phyloP scores from a whole-genome alignment of 768 basidiomycete species.

The Lactarius akahatsu region DNA sequence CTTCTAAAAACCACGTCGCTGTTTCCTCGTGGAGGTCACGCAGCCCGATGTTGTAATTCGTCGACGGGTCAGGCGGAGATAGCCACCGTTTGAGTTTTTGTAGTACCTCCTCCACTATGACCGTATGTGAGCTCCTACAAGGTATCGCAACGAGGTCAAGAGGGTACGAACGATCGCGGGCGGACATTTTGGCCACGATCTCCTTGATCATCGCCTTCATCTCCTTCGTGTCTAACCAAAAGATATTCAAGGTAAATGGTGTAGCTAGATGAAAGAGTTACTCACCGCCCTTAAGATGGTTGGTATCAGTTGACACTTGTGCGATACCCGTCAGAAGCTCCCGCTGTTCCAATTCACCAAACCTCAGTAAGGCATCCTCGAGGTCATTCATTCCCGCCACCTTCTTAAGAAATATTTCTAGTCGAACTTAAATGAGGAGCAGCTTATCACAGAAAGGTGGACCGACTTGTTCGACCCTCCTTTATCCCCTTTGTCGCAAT shows the following conservation, averaged over 20 bases:
- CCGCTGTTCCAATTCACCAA: background rate
- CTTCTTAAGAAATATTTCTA: background rate
- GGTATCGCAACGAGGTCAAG: background rate
- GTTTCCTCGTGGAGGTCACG: background rate
- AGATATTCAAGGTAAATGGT: background rate
- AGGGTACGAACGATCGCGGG: background rate
- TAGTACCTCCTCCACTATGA: background rate
- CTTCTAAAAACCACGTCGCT: background rate
- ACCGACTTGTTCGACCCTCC: background rate
- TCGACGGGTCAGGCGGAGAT: background rate
- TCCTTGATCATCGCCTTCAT: background rate
- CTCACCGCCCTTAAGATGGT: background rate
- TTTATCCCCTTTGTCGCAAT: background rate
- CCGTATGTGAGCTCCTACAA: background rate
- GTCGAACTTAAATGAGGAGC: background rate
- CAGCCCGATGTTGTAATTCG: background rate
- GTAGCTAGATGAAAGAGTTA: background rate
- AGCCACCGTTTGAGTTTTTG: background rate
- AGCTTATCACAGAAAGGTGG: background rate
- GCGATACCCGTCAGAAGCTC: background rate
- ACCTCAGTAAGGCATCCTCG: background rate
- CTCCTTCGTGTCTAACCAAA: background rate
- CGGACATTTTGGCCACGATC: background rate
- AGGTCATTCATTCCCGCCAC: background rate
- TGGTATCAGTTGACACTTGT: background rate